Evolutionary conservation across 2,329 filamentous ascomycete species (phyloP).

Genomic region (Pseudocercospora macadamiae): DNA sequence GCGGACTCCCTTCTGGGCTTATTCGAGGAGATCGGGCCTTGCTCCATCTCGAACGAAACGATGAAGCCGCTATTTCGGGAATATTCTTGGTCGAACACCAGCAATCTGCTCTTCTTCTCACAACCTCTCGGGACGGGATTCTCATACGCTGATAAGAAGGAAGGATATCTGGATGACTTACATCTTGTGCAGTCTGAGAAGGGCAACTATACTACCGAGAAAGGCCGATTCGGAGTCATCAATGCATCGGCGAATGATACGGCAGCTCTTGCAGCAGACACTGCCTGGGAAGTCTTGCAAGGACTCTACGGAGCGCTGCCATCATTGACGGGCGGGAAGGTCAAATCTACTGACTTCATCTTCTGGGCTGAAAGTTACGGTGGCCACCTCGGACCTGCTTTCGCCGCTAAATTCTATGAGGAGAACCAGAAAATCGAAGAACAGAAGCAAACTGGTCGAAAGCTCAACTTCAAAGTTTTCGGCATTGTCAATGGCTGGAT

Average conservation of each 20-base stretch:
- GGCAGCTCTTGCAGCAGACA: constrained; percentile 56
- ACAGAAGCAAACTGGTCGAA: constrained; percentile 4
- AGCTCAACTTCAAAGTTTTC: constrained; percentile 13
- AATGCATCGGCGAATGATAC: constrained; percentile 51
- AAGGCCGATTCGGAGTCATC: constrained; percentile 52
- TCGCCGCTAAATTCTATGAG: constrained; percentile 57
- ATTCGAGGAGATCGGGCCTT: constrained; percentile 52
- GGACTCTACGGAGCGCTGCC: constrained; percentile 54
- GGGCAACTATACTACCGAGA: constrained; percentile 25
- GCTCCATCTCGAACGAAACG: constrained; percentile 40
- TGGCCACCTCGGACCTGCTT: constrained; percentile 61
- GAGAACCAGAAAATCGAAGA: constrained; percentile 58
- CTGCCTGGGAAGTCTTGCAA: constrained; percentile 58
- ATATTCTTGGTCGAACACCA: constrained; percentile 61
- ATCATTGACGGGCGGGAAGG: constrained; percentile 51
- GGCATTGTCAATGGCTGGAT: constrained; percentile 12
- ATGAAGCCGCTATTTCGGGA: constrained; percentile 49
- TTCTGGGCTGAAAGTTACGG: constrained; percentile 45
- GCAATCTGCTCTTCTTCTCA: constrained; percentile 62
- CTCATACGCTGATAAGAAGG: constrained; percentile 22
- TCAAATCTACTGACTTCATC: constrained; percentile 45
- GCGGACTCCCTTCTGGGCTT: constrained; percentile 61
- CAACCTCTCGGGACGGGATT: constrained; percentile 59
- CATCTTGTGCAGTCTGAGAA: constrained; percentile 39
- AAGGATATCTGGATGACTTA: constrained; percentile 48